phyloP scores from a whole-genome alignment of 2,329 filamentous ascomycete genomes.

The Dothistroma pini region DNA sequence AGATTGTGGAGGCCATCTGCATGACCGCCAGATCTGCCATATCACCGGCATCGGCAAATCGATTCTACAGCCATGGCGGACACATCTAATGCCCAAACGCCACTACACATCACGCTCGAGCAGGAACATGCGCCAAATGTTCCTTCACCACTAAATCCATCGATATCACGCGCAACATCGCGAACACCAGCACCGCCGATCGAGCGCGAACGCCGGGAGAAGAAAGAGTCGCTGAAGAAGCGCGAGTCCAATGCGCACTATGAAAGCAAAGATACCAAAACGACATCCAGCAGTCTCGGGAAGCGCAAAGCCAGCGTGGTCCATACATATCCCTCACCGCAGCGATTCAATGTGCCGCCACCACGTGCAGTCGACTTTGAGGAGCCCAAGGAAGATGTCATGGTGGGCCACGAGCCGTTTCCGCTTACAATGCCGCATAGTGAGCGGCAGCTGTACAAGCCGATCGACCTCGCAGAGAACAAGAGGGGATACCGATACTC shows the following conservation, averaged over 20 bases:
- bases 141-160: conserved; percentile 71
- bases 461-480: conserved; percentile 57
- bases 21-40: not conserved
- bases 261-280: not conserved
- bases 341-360: conserved; percentile 49
- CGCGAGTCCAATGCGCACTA: conserved; percentile 39
- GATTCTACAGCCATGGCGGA: conserved; percentile 9
- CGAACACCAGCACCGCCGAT: conserved; percentile 37
- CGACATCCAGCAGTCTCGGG: conserved; percentile 19
- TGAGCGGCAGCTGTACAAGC: conserved; percentile 44
- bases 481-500: conserved; percentile 78
- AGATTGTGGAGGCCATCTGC: not conserved
- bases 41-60: not conserved
- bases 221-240: conserved; percentile 51
- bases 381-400: conserved; percentile 45
- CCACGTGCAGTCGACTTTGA: conserved; percentile 49
- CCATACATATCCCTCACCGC: conserved; percentile 42
- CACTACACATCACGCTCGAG: conserved; percentile 16
- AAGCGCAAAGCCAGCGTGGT: conserved; percentile 39
- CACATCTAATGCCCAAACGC: conserved; percentile 7
- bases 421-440: conserved; percentile 43
- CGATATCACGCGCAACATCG: conserved; percentile 35
- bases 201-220: conserved; percentile 51
- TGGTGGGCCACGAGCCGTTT: conserved; percentile 46
- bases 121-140: conserved; percentile 60